Conservation (phyloP, 1,284 basidiomycete species). For the Earliella scabrosa region DNA sequence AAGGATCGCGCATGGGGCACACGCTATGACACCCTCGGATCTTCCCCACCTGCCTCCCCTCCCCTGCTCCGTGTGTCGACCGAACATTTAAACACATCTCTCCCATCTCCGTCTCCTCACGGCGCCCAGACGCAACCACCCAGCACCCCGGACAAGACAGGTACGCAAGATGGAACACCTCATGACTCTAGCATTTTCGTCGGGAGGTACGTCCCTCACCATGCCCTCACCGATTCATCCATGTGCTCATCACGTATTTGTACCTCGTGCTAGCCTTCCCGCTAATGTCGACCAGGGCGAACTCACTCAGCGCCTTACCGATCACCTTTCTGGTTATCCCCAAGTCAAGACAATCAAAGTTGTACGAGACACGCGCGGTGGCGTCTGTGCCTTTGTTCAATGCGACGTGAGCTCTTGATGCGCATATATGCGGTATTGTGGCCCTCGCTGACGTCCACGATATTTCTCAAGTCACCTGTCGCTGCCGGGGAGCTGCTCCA, state of each 20-base stretch:
- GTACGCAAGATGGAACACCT: slow-evolving; percentile 43
- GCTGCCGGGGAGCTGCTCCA: slow-evolving; percentile 63
- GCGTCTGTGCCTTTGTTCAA: slow-evolving; percentile 80
- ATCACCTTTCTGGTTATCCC: slow-evolving; percentile 65
- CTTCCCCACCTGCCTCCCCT: slow-evolving; percentile 35
- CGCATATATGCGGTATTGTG: slow-evolving; percentile 1
- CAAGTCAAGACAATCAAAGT: slow-evolving; percentile 74
- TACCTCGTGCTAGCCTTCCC: slow-evolving; percentile 58
- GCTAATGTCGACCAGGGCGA: slow-evolving; percentile 65
- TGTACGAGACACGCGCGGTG: slow-evolving; percentile 73
- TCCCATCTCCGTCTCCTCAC: slow-evolving; percentile 15
- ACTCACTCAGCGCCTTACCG: slow-evolving; percentile 57
- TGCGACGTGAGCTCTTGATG: slow-evolving; percentile 58
- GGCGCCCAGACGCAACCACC: not conserved
- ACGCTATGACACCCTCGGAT: slow-evolving; percentile 61
- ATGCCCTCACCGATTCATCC: not conserved
- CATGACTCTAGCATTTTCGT: slow-evolving; percentile 83
- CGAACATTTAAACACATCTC: slow-evolving; percentile 27
- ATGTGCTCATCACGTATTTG: slow-evolving; percentile 3
- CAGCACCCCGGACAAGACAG: not conserved
- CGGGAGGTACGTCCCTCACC: slow-evolving; percentile 58
- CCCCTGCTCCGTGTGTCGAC: slow-evolving; percentile 23
- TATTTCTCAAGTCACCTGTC: slow-evolving; percentile 50
- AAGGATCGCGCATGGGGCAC: slow-evolving; percentile 58
- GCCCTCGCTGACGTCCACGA: slow-evolving; percentile 14